phyloP scores from a whole-genome alignment of 2,329 filamentous ascomycete genomes.

The Talaromyces sp. region DNA sequence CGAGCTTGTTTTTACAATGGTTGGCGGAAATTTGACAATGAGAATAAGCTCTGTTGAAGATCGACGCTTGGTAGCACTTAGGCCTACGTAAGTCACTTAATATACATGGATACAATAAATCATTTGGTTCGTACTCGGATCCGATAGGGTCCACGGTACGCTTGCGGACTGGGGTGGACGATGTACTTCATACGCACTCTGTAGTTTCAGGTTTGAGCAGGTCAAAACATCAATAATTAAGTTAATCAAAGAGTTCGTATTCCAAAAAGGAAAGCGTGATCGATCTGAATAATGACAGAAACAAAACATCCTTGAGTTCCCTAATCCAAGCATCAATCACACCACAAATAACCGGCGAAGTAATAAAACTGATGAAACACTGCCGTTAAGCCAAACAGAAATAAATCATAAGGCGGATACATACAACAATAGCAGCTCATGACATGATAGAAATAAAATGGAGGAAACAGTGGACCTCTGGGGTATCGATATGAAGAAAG shows the following conservation, averaged over 20 bases:
- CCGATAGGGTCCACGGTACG: background rate
- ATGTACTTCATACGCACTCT: background rate
- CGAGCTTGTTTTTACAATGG: background rate
- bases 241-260: background rate
- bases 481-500: conserved; percentile 9
- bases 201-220: background rate
- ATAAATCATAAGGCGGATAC: background rate
- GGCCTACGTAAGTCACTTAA: background rate
- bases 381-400: background rate
- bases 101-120: background rate
- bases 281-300: background rate
- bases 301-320: background rate
- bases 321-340: background rate
- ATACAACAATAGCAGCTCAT: conserved; percentile 3
- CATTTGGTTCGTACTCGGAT: background rate
- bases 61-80: background rate
- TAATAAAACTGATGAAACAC: background rate
- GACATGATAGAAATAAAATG: conserved; percentile 4
- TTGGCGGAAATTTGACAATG: background rate
- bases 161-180: background rate
- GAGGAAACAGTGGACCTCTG: conserved; percentile 13
- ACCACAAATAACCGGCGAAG: background rate
- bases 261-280: background rate
- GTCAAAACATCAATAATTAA: background rate
- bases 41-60: background rate